Base-by-base conservation (phyloP, 257 asterid species). In the Salvia rosmarinus region DNA sequence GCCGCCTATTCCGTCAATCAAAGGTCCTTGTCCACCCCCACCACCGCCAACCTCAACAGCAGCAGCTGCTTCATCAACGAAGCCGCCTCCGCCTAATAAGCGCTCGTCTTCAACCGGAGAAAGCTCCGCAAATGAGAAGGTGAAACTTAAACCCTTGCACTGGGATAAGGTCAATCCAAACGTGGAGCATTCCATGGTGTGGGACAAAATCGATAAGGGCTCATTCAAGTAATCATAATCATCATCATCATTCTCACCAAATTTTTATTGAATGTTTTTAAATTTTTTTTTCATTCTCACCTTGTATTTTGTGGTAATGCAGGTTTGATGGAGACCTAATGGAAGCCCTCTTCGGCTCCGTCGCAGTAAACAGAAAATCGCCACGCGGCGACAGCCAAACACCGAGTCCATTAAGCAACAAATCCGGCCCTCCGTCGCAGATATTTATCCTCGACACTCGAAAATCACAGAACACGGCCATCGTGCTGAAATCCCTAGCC, bases 341-440 rank as follows among this genome's bases (percentile, higher is more conserved):
- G 98, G 99, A 95, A 82, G 97, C 99, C 6, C 92, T 95, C 55
- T 95, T 95, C 52, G 99, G 99, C 35, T 83, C 57, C 21, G 99
- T 95, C 0, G 99, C 99, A 8, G 84, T 85, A 13, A 87, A 90
- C 76, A 68, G 87, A 75, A 91, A 85, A 57, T 90, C 99, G 1
- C 95, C 98, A 0, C 72, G 77, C 72, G 76, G 77, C 12, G 88
- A 80, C 49, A 13, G 42, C 1, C 64, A 51, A 35, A 54, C 89
- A 11, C 3, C 76, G 6, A 75, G 47, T 4, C 76, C 82, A 37
- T 67, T 37, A 23, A 82, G 70, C 19, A 83, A 83, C 3, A 87
- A 72, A 77, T 17, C 86, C 20, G 91, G 86, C 8, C 96, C 93
- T 1, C 80, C 89, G 3, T 52, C 95, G 5, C 88, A 80, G 73